Conservation (phyloP, 1,284 basidiomycete genomes). For the Apiotrichum gamsii region DNA sequence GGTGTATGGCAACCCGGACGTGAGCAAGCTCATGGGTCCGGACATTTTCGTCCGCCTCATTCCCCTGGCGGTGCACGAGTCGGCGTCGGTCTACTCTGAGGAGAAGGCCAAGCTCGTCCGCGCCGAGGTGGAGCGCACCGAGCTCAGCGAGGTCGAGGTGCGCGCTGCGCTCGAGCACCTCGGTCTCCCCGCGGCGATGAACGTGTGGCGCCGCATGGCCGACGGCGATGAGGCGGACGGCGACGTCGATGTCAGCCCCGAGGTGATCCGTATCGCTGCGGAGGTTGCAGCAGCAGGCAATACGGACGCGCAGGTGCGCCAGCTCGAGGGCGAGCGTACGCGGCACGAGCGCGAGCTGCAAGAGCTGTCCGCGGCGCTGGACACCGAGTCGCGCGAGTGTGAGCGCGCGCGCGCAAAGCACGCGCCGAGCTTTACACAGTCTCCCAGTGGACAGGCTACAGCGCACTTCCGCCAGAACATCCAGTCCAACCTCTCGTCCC, state of each 20-base stretch:
- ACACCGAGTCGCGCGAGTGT: conserved; percentile 72
- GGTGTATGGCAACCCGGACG: conserved; percentile 82
- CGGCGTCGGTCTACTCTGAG: conserved; percentile 92
- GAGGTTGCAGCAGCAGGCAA: conserved; percentile 63
- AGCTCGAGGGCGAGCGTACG: conserved; percentile 61
- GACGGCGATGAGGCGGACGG: conserved; percentile 55
- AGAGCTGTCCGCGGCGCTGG: conserved; percentile 58
- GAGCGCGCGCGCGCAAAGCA: conserved; percentile 77
- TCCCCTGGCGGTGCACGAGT: conserved; percentile 91
- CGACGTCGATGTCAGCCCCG: conserved; percentile 57
- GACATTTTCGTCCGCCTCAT: conserved; percentile 86
- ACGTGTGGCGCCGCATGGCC: conserved; percentile 67
- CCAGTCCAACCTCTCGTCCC: conserved; percentile 66
- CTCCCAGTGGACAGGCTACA: conserved; percentile 69
- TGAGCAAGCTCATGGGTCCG: conserved; percentile 88
- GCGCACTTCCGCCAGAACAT: conserved; percentile 70
- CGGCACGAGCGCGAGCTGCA: conserved; percentile 60
- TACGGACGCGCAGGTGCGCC: conserved; percentile 51
- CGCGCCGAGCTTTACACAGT: conserved; percentile 81
- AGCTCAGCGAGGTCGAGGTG: conserved; percentile 74
- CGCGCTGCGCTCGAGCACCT: conserved; percentile 74
- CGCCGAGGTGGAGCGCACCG: conserved; percentile 78
- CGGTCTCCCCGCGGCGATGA: conserved; percentile 70
- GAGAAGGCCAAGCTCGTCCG: conserved; percentile 97
- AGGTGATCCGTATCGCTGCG: conserved; percentile 69